Base-by-base conservation (phyloP, 192 early-diverging fungal genomes). In the Oehlia diaphana region DNA sequence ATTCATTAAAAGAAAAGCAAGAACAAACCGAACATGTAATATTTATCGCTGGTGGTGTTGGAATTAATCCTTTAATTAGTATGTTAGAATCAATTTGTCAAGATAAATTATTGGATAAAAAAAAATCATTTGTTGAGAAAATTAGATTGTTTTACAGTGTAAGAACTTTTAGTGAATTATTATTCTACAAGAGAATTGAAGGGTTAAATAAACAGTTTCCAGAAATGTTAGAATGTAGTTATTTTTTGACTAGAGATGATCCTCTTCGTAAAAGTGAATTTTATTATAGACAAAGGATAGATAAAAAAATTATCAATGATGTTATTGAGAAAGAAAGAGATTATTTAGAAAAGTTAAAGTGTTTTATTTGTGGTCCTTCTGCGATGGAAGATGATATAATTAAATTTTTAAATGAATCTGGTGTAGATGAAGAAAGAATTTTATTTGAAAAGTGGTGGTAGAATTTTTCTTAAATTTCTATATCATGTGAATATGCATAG, bases 31-130 rank as follows among this genome's bases (percentile, higher is more conserved):
- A 53, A 61, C 12, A 21, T 44, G 21, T 50, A 31, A 33, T 80
- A 19, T 71, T 81, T 39, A 79, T 81, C 21, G 80, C 80, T 70
- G 80, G 80, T 10, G 80, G 80, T 35, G 80, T 79, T 21, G 80
- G 80, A 14, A 75, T 81, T 16, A 81, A 81, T 72, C 80, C 80
- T 35, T 47, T 81, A 10, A 79, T 81, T 58, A 80, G 73, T 50
- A 80, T 80, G 79, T 23, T 76, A 23, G 62, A 39, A n/a, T 69
- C 35, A 19, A 64, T 63, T 35, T 64, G 74, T 66, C 26, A 28
- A n/a, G 47, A 73, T 62, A 49, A 33, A 31, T 73, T n/a, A 63
- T 47, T 2, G 3, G 53, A 16, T n/a, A 16, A 37, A 37, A 8
- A 5, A 21, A 33, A 12, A 47, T 47, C 44, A 12, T 47, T 47